Evolutionary conservation across 78 protist species (phyloP).

Genomic region (Chrysochromulina parva): DNA sequence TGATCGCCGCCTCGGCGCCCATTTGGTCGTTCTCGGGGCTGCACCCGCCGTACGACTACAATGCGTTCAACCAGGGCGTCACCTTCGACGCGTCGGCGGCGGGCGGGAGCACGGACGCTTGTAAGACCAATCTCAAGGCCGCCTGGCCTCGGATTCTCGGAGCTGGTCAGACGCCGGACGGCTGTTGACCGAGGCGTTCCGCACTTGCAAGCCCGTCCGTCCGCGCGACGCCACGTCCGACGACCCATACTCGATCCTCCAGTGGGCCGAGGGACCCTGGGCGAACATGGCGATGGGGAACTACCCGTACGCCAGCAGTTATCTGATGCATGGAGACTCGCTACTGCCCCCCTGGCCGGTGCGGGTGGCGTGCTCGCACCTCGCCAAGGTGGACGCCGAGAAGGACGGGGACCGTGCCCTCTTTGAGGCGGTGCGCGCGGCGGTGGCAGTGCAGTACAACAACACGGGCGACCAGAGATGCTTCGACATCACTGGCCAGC

Average conservation of each 20-base stretch:
- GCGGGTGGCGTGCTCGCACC: neutral
- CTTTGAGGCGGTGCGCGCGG: neutral
- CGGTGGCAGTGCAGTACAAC: too few relatives aligned
- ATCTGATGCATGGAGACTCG: neutral
- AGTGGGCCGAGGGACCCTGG: neutral
- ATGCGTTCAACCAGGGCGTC: neutral
- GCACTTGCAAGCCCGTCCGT: conserved; percentile 23
- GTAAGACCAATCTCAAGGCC: neutral
- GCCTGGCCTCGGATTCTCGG: neutral
- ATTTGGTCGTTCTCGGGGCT: neutral
- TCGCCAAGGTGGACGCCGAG: neutral
- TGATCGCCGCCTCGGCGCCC: conserved; percentile 67
- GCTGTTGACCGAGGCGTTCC: neutral
- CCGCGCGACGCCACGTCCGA: neutral
- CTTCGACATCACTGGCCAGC: neutral
- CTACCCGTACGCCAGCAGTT: conserved; percentile 21
- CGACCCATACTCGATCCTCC: neutral
- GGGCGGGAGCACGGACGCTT: neutral
- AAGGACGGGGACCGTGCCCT: neutral
- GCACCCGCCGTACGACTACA: neutral
- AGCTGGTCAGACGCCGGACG: neutral
- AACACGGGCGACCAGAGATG: neutral
- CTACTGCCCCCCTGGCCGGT: conserved; percentile 18
- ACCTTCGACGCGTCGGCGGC: neutral
- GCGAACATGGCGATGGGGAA: conserved; percentile 9